Base-by-base conservation (phyloP, 208 protist genomes). In the Acanthamoeba royreba region DNA sequence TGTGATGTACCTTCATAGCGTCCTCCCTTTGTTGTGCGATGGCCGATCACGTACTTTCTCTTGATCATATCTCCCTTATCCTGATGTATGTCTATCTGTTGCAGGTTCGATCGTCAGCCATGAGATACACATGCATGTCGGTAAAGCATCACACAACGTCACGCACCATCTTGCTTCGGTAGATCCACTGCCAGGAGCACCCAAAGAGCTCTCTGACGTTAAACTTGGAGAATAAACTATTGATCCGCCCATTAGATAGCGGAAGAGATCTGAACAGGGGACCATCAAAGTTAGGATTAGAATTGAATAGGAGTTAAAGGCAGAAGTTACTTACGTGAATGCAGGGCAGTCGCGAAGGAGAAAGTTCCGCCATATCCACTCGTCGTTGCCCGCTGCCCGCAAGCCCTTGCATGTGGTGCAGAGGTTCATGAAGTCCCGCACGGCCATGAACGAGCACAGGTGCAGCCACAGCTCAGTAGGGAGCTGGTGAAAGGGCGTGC, bases 131-230 rank as follows among this genome's bases (percentile, higher is more conserved):
- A n/a, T n/a, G n/a, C n/a, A n/a, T n/a, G n/a, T n/a, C n/a, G n/a
- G n/a, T n/a, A n/a, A n/a, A n/a, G n/a, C n/a, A n/a, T n/a, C n/a
- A n/a, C n/a, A n/a, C n/a, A n/a, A n/a, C n/a, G n/a, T n/a, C n/a
- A n/a, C 63, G 35, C 63, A 85, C 74, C 74, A 85, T 85, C 28
- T 85, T 85, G 28, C 74, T 85, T 25, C 74, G 74, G 7, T 85
- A 85, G 0, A 85, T 52, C 74, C 74, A 85, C 74, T 38, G 22
- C 74, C 74, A 85, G 5, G 74, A 55, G 13, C 74, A n/a, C 4
- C 46, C 46, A 35, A 85, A 85, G 35, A 85, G 74, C 11, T 28
- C 25, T 31, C 25, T 22, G 3, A 85, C 46, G 74, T 53, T 85
- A 33, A 52, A 33, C 7, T 46, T 0, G 1, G 40, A 33, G 22